Conservation (phyloP, 148 eudicot genomes). For the Spergularia bocconei region DNA sequence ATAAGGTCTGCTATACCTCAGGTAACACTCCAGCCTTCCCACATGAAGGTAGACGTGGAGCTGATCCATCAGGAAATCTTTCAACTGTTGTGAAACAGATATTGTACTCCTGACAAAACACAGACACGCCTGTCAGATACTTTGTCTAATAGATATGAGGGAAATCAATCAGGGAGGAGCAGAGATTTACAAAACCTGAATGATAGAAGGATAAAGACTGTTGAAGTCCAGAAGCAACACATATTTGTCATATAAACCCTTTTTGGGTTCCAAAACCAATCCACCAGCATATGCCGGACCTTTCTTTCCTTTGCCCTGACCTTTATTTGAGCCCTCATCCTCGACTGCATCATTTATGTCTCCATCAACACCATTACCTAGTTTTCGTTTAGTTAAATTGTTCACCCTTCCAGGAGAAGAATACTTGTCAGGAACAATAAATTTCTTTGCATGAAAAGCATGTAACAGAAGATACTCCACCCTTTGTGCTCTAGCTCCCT, state of each 20-base stretch:
- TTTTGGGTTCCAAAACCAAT: constrained; percentile 96
- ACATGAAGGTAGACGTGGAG: constrained; percentile 68
- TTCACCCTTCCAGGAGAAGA: constrained; percentile 56
- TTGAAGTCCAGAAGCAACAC: constrained; percentile 95
- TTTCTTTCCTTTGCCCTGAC: constrained; percentile 61
- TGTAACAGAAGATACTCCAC: constrained; percentile 95
- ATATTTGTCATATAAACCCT: constrained; percentile 91
- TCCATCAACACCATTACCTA: constrained; percentile 39
- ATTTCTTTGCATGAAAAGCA: constrained; percentile 92
- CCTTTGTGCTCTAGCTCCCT: constrained; percentile 99
- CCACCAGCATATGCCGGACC: constrained; percentile 96
- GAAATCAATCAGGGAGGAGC: background rate
- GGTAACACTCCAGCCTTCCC: constrained; percentile 78
- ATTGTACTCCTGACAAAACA: constrained; percentile 75
- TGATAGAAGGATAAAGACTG: constrained; percentile 98
- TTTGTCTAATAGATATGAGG: background rate
- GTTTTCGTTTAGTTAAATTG: constrained; percentile 68
- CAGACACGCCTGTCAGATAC: constrained; percentile 1
- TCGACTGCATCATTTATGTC: constrained; percentile 46
- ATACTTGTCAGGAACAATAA: constrained; percentile 87
- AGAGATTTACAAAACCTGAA: constrained; percentile 60
- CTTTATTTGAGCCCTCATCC: constrained; percentile 47
- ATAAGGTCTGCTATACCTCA: constrained; percentile 51
- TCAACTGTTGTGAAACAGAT: constrained; percentile 96
- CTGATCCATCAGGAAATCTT: constrained; percentile 58